These are phyloP conservation scores for Rhododendron simsii DNA, from an alignment of 148 eudicot genomes.

Conservation along the genomic window DNA sequence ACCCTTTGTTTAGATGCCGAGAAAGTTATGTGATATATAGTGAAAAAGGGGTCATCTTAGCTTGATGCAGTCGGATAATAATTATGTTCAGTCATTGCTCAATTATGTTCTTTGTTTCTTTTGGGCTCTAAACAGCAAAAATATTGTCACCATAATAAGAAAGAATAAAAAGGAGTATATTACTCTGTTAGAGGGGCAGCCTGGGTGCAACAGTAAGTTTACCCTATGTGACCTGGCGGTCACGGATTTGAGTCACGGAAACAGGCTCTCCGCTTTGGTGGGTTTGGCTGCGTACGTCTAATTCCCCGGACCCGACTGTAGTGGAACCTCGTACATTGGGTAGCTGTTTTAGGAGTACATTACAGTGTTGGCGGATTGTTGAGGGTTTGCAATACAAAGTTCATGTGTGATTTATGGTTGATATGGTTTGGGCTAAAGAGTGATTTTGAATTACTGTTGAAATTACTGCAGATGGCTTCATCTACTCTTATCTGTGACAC, in stretches of 20 bases:
- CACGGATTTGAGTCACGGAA: neutral
- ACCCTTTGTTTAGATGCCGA: neutral
- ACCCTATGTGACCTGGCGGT: neutral
- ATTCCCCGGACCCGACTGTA: neutral
- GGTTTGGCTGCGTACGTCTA: neutral
- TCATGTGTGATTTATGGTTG: neutral
- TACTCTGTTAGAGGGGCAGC: neutral
- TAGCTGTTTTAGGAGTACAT: neutral
- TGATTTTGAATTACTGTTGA: neutral
- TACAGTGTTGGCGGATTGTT: neutral
- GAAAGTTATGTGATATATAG: neutral
- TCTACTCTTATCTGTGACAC: conserved; percentile 62
- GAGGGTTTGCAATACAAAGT: neutral
- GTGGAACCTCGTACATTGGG: neutral
- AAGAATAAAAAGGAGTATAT: too few relatives aligned
- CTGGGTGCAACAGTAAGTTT: too few relatives aligned
- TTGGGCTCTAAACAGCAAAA: neutral
- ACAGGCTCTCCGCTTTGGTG: neutral
- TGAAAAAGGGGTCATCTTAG: neutral
- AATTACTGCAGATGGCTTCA: conserved; percentile 63
- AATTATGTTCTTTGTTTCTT: neutral
- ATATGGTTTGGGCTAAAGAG: neutral
- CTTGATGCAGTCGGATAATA: neutral
- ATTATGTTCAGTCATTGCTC: neutral
- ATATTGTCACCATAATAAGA: neutral